Evolutionary conservation across 768 basidiomycete genomes (phyloP), one percentile per base, ranked within the genome.

Genomic region (Pholiota conissans): DNA sequence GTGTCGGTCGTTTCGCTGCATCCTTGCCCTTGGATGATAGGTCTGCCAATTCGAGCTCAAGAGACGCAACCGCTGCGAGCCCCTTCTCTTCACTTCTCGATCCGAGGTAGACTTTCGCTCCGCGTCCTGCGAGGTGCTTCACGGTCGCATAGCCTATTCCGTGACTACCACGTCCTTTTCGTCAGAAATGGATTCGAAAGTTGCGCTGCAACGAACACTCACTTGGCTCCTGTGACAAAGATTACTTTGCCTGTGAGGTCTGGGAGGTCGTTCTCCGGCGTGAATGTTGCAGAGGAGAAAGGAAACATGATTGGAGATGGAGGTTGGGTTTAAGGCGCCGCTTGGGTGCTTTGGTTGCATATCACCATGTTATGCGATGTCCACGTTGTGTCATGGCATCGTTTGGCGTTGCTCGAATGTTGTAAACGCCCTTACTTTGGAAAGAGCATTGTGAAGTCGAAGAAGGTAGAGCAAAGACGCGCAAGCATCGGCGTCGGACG

Each of bases 201-300:
- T n/a, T n/a, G 5, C 22, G 11, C 5, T 27, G 7, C 4, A 27
- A 48, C 30, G 7, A 40, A 34, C 27, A 63, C 74, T 60, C 51
- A 82, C 79, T 83, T 84, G 46, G 76, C 80, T 6, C 84, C 83
- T 0, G 82, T 84, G 10, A 85, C 78, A 50, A 83, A 65, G 50
- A 70, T 59, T 18, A 84, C 80, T 64, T 82, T 80, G 11, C 76
- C 79, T 0, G 63, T 68, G 10, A 80, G 69, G 58, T 78, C 73
- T 16, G 73, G 72, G 28, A 83, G 57, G 51, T 79, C 77, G 1
- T 55, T 66, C 0, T 62, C 55, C n/a, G 66, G 63, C 46, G 62
- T 60, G 65, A 78, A 79, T 34, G 20, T 24, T 1, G 42, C 20
- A 1, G 42, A 45, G 1, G 42, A 45, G 22, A 45, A 45, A 8